These are phyloP conservation scores for Allium cepa DNA, from an alignment of 106 monocot genomes.

Conservation along the genomic window DNA sequence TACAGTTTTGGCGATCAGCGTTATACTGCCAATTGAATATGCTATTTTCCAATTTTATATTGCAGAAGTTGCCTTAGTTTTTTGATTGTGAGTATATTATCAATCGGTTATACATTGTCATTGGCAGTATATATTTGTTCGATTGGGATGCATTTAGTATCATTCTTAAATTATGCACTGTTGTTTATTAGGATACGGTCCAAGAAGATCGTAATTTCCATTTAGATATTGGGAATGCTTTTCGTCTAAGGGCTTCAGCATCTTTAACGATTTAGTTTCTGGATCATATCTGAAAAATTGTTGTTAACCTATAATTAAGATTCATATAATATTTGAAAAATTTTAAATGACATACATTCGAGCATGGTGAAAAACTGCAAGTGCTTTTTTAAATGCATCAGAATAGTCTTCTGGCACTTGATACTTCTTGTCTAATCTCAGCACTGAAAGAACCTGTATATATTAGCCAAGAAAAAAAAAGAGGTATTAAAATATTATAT, in stretches of 20 bases:
- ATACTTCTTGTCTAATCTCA: conserved; percentile 55
- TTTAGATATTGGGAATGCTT: conserved; percentile 30
- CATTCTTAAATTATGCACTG: too few species aligned
- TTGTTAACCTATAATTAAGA: neutral
- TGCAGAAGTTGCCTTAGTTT: too few species aligned
- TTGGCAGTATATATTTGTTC: too few species aligned
- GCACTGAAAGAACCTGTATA: conserved; percentile 50
- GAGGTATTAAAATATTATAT: conserved; percentile 60
- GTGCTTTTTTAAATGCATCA: conserved; percentile 44
- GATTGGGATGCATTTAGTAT: too few species aligned
- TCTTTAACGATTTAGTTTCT: conserved; percentile 35
- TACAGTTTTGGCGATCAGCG: too few species aligned
- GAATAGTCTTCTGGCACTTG: conserved; percentile 63
- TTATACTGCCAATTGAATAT: too few species aligned
- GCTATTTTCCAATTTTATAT: too few species aligned
- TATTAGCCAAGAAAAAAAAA: neutral
- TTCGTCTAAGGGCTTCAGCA: conserved; percentile 58
- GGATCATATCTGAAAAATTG: conserved; percentile 57
- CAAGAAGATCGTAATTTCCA: conserved; percentile 60
- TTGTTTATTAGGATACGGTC: conserved; percentile 73
- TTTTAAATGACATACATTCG: conserved; percentile 36
- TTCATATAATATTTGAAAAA: neutral
- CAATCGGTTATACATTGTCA: too few species aligned
- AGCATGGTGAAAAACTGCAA: conserved; percentile 79
- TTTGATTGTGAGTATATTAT: too few species aligned